Conservation (phyloP, 306 rosid genomes). For the peach (Prunus persica) region DNA sequence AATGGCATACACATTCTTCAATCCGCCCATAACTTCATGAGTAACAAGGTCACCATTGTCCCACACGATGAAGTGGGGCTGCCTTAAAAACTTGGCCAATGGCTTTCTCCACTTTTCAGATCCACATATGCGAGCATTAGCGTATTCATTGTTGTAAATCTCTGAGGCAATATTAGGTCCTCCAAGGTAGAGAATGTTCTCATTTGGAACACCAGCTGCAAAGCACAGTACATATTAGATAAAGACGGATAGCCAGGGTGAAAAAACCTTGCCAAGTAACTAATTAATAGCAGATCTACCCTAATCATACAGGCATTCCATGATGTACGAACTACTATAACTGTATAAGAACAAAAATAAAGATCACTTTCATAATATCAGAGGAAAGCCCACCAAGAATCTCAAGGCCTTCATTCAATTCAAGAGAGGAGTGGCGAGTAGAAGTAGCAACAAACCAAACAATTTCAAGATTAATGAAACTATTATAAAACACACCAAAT, state of each 20-base stretch:
- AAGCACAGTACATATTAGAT: conserved; percentile 5
- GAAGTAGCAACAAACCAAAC: not conserved
- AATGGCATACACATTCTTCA: conserved; percentile 94
- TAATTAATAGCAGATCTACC: not conserved
- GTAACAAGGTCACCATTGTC: conserved; percentile 96
- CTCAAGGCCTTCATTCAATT: not conserved
- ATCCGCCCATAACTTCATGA: conserved; percentile 97
- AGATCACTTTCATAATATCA: no score
- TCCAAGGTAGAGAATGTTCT: conserved; percentile 91
- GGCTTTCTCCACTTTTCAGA: conserved; percentile 93
- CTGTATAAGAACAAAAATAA: not conserved
- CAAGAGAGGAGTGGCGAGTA: not conserved
- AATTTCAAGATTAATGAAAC: not conserved
- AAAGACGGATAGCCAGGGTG: not conserved
- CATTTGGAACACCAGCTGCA: conserved; percentile 82
- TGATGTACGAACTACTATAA: not conserved
- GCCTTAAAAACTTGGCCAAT: conserved; percentile 84
- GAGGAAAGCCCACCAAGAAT: not conserved
- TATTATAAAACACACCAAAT: not conserved
- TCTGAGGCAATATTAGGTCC: conserved; percentile 98
- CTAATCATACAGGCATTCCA: not conserved
- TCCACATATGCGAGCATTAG: conserved; percentile 95
- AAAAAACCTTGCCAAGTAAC: not conserved
- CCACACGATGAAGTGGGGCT: conserved; percentile 90
- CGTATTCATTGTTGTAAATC: conserved; percentile 90